Conservation (phyloP, 768 basidiomycete species). For the Paxillus ammoniavirescens region DNA sequence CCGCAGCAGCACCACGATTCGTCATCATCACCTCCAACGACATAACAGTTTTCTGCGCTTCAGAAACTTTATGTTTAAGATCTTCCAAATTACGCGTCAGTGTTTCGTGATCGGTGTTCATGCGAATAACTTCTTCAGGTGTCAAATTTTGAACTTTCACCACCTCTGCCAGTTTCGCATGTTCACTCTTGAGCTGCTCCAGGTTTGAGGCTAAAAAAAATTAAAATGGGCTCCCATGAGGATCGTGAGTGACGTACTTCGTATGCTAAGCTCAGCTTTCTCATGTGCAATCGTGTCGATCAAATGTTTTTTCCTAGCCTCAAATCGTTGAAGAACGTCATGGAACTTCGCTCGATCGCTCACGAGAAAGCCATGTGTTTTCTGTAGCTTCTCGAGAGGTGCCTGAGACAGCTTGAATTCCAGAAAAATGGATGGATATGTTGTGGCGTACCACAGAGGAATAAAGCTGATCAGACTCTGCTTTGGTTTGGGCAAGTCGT, state of each 20-base stretch:
- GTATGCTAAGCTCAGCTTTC: slow-evolving; percentile 58
- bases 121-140: slow-evolving; percentile 85
- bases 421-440: neutral
- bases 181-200: slow-evolving; percentile 62
- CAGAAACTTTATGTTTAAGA: slow-evolving; percentile 70
- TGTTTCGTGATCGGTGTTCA: slow-evolving; percentile 87
- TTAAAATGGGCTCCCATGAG: neutral
- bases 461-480: slow-evolving; percentile 56
- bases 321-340: slow-evolving; percentile 68
- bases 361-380: slow-evolving; percentile 60
- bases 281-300: slow-evolving; percentile 65
- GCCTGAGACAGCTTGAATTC: slow-evolving; percentile 38
- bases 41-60: slow-evolving; percentile 71
- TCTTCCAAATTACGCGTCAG: slow-evolving; percentile 73
- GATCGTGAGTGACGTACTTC: slow-evolving; percentile 39
- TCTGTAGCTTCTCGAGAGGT: slow-evolving; percentile 61
- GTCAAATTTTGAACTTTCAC: slow-evolving; percentile 88
- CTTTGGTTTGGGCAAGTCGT: slow-evolving; percentile 43
- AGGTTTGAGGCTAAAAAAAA: slow-evolving; percentile 52
- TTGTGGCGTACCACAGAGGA: slow-evolving; percentile 52
- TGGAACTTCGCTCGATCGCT: slow-evolving; percentile 79
- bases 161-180: slow-evolving; percentile 56
- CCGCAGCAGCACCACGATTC: slow-evolving; percentile 75
- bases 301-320: slow-evolving; percentile 65
- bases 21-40: slow-evolving; percentile 82